phyloP scores from a whole-genome alignment of 129 eudicot species.

The Pittosporum tobira region DNA sequence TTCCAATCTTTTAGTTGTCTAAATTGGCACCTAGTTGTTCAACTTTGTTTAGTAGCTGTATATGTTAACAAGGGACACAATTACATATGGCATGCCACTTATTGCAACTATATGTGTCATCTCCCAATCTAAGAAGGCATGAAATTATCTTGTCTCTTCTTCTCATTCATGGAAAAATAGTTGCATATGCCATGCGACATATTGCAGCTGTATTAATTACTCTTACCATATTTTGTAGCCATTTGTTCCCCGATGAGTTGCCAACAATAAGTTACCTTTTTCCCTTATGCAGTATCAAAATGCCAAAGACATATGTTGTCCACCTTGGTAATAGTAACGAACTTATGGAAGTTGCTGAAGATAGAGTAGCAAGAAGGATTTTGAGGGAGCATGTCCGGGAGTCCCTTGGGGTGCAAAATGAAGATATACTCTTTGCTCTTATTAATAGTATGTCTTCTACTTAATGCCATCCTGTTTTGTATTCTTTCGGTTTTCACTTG shows the following conservation, averaged over 20 bases:
- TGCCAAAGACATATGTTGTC: slow-evolving; percentile 83
- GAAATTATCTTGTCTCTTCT: no score
- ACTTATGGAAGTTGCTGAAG: slow-evolving; percentile 84
- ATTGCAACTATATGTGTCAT: no score
- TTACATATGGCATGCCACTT: background rate
- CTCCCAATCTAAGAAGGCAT: no score
- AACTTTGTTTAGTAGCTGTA: background rate
- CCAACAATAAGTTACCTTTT: background rate
- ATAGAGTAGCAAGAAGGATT: slow-evolving; percentile 71
- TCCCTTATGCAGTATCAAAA: slow-evolving; percentile 46
- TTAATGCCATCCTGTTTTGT: background rate
- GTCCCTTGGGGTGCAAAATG: slow-evolving; percentile 76
- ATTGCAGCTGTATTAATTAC: background rate
- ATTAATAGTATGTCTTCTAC: slow-evolving; percentile 58
- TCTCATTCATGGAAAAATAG: background rate
- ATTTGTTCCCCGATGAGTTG: background rate
- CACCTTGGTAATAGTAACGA: slow-evolving; percentile 95
- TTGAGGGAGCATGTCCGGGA: slow-evolving; percentile 83
- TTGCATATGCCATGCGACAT: background rate
- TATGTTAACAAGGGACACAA: background rate
- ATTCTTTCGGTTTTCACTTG: background rate
- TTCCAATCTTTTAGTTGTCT: slow-evolving; percentile 1
- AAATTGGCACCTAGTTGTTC: background rate
- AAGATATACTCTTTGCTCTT: slow-evolving; percentile 76
- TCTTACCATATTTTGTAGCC: background rate